Evolutionary conservation across 495 filamentous ascomycete genomes (phyloP), one percentile per base, ranked within the genome.

Genomic region (Daldinia concentrica): DNA sequence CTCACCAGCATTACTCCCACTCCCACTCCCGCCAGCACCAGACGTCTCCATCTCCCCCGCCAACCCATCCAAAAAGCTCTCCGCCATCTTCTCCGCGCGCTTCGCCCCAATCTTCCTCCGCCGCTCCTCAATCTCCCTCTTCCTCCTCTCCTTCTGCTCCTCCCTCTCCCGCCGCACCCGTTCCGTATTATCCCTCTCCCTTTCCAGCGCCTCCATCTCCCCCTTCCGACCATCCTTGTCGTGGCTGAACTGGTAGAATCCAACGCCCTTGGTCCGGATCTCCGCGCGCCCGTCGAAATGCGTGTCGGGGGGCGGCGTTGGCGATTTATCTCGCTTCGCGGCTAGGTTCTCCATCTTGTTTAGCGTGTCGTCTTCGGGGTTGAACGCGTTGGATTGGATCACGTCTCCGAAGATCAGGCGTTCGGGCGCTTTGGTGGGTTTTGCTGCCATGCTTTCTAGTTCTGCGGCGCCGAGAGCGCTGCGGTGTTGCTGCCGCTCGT

Each of bases 241-340:
- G 68, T 80, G 84, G 27, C 89, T 91, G 76, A 99, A 98, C 34
- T 86, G 85, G 77, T 94, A 98, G 77, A 97, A 99, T 0, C 93
- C 96, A 6, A 91, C 91, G 0, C 95, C 96, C 75, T 94, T 95
- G 41, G 88, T 92, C 57, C 95, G 83, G 32, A 95, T 89, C 84
- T 98, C 95, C 60, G 81, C 83, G 64, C 83, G 86, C 0, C 93
- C 92, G 80, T 97, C 90, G 79, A 97, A 99, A 77, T 98, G 96
- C 77, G 81, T 81, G 52, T 89, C 86, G 12, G 88, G 88, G 22
- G 93, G 93, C 60, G 93, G 93, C 54, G 93, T 97, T 11, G 87
- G 77, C 52, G 86, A 88, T 29, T 88, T 84, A 77, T 97, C 94
- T 19, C 93, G 83, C 73, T 90, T 90, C 63, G 82, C 79, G 15